Evolutionary conservation across 352 stramenopile species (phyloP), one percentile per base, ranked within the genome.

Genomic region (Phytophthora citricola): DNA sequence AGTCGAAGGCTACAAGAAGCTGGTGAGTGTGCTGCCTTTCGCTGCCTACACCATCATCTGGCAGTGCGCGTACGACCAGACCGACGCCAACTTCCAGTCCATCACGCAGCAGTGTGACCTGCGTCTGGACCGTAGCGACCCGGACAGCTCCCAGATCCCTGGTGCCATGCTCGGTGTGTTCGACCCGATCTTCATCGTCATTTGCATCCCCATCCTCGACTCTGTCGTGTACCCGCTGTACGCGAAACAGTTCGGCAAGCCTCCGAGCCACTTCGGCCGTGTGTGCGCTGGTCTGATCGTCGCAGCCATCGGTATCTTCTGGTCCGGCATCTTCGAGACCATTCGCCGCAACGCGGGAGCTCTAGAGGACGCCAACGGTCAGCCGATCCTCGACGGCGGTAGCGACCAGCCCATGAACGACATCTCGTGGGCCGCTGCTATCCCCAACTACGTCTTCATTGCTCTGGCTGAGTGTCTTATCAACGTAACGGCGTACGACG

Each of bases 71-170:
- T 84, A 90, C 58, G 76, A 90, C 63, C 81, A 90, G 69, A 78
- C 67, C 3, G 78, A 85, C 57, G 81, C 73, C 69, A 90, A 90
- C 65, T 84, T 86, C 65, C 81, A 90, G 66, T 71, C 76, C 12
- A 90, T 90, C 59, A 83, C 76, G 22, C 81, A 90, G 66, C 79
- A 90, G 58, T 81, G 68, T 41, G 81, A 90, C 62, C 51, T 87
- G 56, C 79, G 81, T 29, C 73, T 80, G 32, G 70, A 65, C 61
- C 27, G 44, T 14, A 70, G 50, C 51, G 66, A 69, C 34, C 62
- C 62, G 1, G 58, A 83, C 58, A 74, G 68, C 46, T 75, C 39
- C 4, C 80, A 89, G 64, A 71, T 89, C 26, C 74, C 80, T 12
- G 80, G 80, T 26, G 73, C 77, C 26, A 80, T 76, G 46, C 60